Percentiles rank a stretch among this genome's conserved stretches.
phyloP scores from a whole-genome alignment of 495 filamentous ascomycete genomes.

The Penicillium salamii region DNA sequence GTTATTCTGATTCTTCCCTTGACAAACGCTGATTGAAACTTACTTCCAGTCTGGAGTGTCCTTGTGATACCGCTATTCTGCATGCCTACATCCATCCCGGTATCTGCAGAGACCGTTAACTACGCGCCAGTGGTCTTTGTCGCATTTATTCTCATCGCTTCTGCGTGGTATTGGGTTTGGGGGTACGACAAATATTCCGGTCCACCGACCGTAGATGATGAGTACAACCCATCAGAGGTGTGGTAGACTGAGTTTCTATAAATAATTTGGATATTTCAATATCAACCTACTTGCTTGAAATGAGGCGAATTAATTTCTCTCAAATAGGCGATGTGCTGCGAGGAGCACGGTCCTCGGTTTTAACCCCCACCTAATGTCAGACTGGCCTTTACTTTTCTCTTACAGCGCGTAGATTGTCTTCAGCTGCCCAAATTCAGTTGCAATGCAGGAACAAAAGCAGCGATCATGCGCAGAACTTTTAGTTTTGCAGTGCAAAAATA shows the following conservation, averaged over 20 bases:
- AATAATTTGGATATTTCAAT: too few species aligned
- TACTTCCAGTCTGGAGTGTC: constrained; percentile 48
- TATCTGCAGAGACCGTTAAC: constrained; percentile 41
- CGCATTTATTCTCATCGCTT: constrained; percentile 46
- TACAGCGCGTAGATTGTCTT: background rate
- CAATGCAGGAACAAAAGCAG: constrained; percentile 2
- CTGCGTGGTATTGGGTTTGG: constrained; percentile 59
- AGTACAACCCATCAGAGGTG: background rate
- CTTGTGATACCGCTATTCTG: constrained; percentile 52
- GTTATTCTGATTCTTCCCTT: background rate
- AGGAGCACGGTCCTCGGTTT: constrained; percentile 5
- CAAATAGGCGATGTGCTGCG: too few species aligned
- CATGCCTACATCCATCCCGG: constrained; percentile 40
- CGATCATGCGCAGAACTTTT: background rate
- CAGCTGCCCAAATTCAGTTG: background rate
- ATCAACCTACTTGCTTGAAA: too few species aligned
- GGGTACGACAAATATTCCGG: constrained; percentile 37
- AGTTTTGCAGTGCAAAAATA: background rate
- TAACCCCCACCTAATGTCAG: background rate
- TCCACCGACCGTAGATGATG: constrained; percentile 18
- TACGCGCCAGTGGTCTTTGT: constrained; percentile 57
- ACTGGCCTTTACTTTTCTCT: background rate
- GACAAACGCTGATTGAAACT: background rate
- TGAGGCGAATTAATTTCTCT: too few species aligned
- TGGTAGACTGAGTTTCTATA: too few species aligned